A percentile compares a stretch with the other conserved stretches of the same genome.
phyloP scores from a whole-genome alignment of 192 early-diverging fungal species.

The Physocladia obscura region DNA sequence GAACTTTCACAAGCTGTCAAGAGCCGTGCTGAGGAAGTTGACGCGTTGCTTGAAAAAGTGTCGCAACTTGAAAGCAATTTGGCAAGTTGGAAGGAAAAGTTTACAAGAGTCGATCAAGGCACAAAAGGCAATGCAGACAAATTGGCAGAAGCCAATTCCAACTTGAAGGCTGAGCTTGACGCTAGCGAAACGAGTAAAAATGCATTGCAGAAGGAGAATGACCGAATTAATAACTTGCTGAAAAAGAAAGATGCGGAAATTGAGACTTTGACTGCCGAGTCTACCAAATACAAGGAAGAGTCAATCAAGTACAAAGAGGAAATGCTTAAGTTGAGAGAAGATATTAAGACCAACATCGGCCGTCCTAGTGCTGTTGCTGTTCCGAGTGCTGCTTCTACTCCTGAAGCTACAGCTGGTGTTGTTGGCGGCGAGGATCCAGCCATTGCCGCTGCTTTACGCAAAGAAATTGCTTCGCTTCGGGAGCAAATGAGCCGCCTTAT shows the following conservation, averaged over 20 bases:
- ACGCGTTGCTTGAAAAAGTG: slow-evolving; percentile 54
- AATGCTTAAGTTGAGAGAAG: slow-evolving; percentile 36
- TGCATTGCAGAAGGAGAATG: slow-evolving; percentile 58
- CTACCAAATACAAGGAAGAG: slow-evolving; percentile 63
- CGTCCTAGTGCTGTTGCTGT: background rate
- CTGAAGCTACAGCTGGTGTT: background rate
- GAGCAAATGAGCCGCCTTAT: slow-evolving; percentile 70
- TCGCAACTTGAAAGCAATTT: slow-evolving; percentile 65
- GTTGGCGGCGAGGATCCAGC: slow-evolving; percentile 55
- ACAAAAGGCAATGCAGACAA: slow-evolving; percentile 52
- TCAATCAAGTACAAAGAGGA: slow-evolving; percentile 59
- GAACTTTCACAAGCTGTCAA: slow-evolving; percentile 82
- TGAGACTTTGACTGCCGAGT: slow-evolving; percentile 53
- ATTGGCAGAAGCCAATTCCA: slow-evolving; percentile 53
- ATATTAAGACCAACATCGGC: background rate
- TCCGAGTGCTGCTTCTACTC: background rate
- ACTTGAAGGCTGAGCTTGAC: slow-evolving; percentile 60
- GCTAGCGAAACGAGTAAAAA: slow-evolving; percentile 57
- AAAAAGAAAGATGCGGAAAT: slow-evolving; percentile 65
- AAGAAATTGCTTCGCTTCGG: slow-evolving; percentile 67
- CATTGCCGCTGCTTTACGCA: slow-evolving; percentile 58
- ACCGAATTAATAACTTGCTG: slow-evolving; percentile 57
- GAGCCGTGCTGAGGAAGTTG: slow-evolving; percentile 69
- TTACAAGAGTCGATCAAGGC: slow-evolving; percentile 61
- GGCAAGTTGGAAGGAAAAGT: slow-evolving; percentile 68